phyloP scores from a whole-genome alignment of 306 rosid species.

The Hippophae rhamnoides region DNA sequence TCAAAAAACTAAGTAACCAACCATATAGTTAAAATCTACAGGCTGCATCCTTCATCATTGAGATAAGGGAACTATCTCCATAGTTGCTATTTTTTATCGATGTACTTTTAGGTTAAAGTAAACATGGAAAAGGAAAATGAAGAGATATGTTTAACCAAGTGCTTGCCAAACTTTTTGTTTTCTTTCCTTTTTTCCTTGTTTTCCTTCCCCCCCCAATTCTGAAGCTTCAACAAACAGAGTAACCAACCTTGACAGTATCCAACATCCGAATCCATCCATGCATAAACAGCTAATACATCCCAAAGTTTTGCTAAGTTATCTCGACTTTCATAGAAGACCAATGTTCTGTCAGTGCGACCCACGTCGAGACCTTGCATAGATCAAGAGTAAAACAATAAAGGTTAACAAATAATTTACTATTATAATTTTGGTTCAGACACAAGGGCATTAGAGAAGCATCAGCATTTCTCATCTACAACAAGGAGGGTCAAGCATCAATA shows the following conservation, averaged over 20 bases:
- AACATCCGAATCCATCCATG: constrained; percentile 89
- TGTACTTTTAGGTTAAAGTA: too few relatives aligned
- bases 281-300: constrained; percentile 95
- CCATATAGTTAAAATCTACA: too few relatives aligned
- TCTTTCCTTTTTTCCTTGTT: too few relatives aligned
- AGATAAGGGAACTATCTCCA: too few relatives aligned
- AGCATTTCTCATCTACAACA: not conserved
- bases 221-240: not conserved
- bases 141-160: too few relatives aligned
- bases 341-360: constrained; percentile 91
- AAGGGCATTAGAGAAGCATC: not conserved
- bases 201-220: too few relatives aligned
- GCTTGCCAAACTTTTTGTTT: too few relatives aligned
- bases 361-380: constrained; percentile 85
- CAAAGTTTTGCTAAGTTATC: constrained; percentile 87
- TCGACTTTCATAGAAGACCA: constrained; percentile 84
- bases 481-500: not conserved
- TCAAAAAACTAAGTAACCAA: too few relatives aligned
- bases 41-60: too few relatives aligned
- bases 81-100: too few relatives aligned
- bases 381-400: constrained; percentile 8
- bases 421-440: not conserved
- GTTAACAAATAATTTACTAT: not conserved
- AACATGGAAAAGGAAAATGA: too few relatives aligned
- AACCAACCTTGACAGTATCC: constrained; percentile 93